Evolutionary conservation across 2,329 filamentous ascomycete genomes (phyloP), one percentile per base, ranked within the genome.

Genomic region (Cadophora sp.): DNA sequence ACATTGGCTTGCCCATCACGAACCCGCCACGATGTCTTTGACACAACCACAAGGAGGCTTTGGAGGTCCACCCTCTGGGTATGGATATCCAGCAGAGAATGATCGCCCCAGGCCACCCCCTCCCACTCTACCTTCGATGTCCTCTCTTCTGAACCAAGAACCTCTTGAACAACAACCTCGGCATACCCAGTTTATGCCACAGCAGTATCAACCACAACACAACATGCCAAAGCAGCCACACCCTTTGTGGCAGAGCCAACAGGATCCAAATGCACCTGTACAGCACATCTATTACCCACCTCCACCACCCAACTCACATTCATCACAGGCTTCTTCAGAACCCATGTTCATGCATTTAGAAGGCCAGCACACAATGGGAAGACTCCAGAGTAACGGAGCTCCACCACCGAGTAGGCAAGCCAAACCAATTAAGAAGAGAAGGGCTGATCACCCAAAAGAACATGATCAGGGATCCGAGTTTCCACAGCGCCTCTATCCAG

Each of bases 101-200:
- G 59, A 67, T 64, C 40, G 34, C 12, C 55, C 29, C n/a, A 67
- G 61, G 48, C 24, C 53, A 34, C 62, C 71, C 58, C 61, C 53
- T 22, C 68, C 66, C 4, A 66, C 66, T 1, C 60, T 74, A 16
- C 73, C 73, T 16, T 69, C 73, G 8, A 74, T 73, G 73, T 72
- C 73, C 34, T 72, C 72, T 16, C 64, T 74, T 1, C 55, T 73
- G 29, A 72, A 68, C 55, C 68, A 65, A 27, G 66, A 71, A 29
- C 65, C 63, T 31, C 62, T 31, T 19, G 50, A 60, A 29, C 68
- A 51, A 64, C 58, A 56, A 14, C 31, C 60, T 26, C 58, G 22
- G 24, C 46, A 65, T 22, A 61, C 51, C 40, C 64, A 62, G 48
- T 71, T 58, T 27, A 55, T 67, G 12, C 40, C 68, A 16, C 61